A percentile compares a stretch with the other conserved stretches of the same genome.
Conservation (phyloP, 768 basidiomycete genomes). For the Mrakia blollopis region DNA sequence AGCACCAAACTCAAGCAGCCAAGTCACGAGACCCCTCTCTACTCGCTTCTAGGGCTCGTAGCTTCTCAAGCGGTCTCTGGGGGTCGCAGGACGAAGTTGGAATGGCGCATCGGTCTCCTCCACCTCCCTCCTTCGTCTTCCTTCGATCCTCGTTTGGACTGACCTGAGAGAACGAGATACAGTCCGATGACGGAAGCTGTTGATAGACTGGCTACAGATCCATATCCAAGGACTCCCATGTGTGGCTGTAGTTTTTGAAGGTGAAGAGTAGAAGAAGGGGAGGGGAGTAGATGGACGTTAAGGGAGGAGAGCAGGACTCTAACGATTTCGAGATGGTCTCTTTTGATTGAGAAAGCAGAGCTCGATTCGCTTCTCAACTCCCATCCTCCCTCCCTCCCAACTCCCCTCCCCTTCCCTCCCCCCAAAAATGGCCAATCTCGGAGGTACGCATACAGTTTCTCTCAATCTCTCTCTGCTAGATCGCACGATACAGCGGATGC, state of each 20-base stretch:
- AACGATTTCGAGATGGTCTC: background rate
- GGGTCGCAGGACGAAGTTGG: background rate
- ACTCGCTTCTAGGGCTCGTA: no score
- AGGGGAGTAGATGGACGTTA: background rate
- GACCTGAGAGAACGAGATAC: conserved; percentile 87
- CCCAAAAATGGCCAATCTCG: conserved; percentile 30
- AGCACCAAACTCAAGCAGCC: background rate
- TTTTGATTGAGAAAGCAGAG: no score
- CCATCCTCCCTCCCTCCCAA: background rate
- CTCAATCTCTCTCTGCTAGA: no score
- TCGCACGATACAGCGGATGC: background rate
- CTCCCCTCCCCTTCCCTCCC: background rate
- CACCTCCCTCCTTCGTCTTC: background rate
- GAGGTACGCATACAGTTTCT: conserved; percentile 7
- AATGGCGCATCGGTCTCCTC: conserved; percentile 25
- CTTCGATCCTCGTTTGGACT: conserved; percentile 31
- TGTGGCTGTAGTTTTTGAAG: background rate
- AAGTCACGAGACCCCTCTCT: no score
- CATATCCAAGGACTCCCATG: conserved; percentile 4
- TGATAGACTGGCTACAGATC: background rate
- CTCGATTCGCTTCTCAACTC: background rate
- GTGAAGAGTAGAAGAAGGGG: background rate
- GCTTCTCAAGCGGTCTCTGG: no score
- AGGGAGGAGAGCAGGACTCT: background rate
- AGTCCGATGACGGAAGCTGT: conserved; percentile 56